Evolutionary conservation across 1,284 basidiomycete species (phyloP), one percentile per base, ranked within the genome.

Genomic region (Limonomyces culmigenus): DNA sequence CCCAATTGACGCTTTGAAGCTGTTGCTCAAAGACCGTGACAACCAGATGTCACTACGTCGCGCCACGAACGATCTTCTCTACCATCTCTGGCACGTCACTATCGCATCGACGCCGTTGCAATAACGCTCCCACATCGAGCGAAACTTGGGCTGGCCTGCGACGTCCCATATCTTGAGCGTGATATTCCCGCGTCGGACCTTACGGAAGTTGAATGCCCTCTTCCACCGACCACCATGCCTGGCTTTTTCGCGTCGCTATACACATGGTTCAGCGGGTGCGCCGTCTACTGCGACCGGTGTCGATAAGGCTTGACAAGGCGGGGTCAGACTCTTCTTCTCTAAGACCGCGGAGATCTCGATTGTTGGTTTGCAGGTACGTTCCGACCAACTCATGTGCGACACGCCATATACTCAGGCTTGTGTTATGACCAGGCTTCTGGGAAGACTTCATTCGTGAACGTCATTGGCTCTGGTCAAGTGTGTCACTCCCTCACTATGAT

Each of bases 41-140:
- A n/a, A n/a, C n/a, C n/a, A n/a, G n/a, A n/a, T n/a, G n/a, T n/a
- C n/a, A n/a, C n/a, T n/a, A n/a, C n/a, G n/a, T n/a, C n/a, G n/a
- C n/a, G n/a, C n/a, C n/a, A n/a, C n/a, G n/a, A n/a, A n/a, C n/a
- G n/a, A n/a, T n/a, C n/a, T n/a, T n/a, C n/a, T n/a, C n/a, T n/a
- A n/a, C n/a, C n/a, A n/a, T n/a, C n/a, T n/a, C n/a, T n/a, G n/a
- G n/a, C n/a, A n/a, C n/a, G n/a, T n/a, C n/a, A 97, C 74, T 33
- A 98, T 83, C 5, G 92, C 92, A 47, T 92, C 85, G 0, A 92
- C 88, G 8, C 92, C 92, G 40, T 81, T 73, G 54, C 91, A 95
- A 54, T 97, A 98, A 30, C 93, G 65, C 56, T 95, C 89, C 93
- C 88, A 87, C 73, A 84, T 84, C 29, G 75, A 77, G 19, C 92